Evolutionary conservation across 73 alveolate genomes (phyloP).

Genomic region (Tetrahymena thermophila): DNA sequence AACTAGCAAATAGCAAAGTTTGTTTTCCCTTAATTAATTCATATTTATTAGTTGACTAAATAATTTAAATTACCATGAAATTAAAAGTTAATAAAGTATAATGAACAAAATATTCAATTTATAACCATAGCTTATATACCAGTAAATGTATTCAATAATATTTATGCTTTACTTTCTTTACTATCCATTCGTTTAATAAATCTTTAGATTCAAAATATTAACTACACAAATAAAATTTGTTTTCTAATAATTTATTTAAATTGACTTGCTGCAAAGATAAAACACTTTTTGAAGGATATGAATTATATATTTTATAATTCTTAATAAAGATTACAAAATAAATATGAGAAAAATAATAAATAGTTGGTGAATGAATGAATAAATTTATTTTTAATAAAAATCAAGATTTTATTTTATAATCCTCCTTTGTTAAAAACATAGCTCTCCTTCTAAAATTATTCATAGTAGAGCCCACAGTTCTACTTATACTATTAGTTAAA

Average conservation of each 20-base stretch:
- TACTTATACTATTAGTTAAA: not conserved
- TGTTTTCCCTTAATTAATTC: not conserved
- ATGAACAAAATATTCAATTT: not conserved
- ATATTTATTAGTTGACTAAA: not conserved
- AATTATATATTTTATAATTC: too few species aligned
- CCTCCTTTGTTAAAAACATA: not conserved
- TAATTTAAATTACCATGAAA: not conserved
- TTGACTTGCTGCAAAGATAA: not conserved
- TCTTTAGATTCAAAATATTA: too few species aligned
- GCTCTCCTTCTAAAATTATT: not conserved
- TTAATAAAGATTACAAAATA: too few species aligned
- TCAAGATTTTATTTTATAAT: not conserved
- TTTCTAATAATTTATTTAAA: not conserved
- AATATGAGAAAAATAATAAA: not conserved
- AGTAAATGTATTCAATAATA: not conserved
- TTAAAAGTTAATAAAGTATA: not conserved
- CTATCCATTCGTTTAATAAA: not conserved
- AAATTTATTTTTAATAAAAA: not conserved
- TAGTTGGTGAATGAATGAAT: not conserved
- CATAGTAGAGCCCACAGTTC: not conserved
- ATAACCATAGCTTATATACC: not conserved
- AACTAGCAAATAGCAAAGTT: not conserved
- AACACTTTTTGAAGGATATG: too few species aligned
- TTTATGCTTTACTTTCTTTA: too few species aligned
- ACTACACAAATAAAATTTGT: not conserved